Conservation (phyloP, 441 rosid genomes). For the Croton laevigatus region DNA sequence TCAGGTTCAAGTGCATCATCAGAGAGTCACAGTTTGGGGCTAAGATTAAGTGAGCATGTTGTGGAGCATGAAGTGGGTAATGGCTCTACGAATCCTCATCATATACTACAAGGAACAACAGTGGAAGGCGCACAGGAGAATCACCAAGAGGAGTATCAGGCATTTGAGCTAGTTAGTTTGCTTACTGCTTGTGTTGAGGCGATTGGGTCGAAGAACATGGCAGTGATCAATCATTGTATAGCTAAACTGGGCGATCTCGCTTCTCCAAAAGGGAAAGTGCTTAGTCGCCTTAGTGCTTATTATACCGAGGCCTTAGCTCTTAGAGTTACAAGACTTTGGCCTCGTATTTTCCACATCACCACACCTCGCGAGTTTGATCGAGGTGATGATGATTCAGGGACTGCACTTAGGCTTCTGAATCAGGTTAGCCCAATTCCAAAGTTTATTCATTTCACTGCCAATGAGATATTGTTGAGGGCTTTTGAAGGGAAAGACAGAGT, state of each 20-base stretch:
- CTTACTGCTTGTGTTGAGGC: constrained; percentile 82
- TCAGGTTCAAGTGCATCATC: constrained; percentile 82
- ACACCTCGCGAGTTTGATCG: constrained; percentile 81
- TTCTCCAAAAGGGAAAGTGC: constrained; percentile 57
- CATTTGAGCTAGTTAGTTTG: constrained; percentile 70
- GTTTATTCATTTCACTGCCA: constrained; percentile 84
- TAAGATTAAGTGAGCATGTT: constrained; percentile 42
- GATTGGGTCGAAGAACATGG: constrained; percentile 62
- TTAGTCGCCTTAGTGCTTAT: constrained; percentile 74
- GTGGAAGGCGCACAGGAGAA: constrained; percentile 43
- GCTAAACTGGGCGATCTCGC: constrained; percentile 75
- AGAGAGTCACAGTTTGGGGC: constrained; percentile 59
- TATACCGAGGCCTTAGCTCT: constrained; percentile 85
- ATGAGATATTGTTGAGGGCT: constrained; percentile 82
- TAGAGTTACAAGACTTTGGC: constrained; percentile 80
- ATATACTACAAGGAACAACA: constrained; percentile 22
- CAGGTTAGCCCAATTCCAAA: constrained; percentile 87
- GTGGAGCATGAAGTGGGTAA: constrained; percentile 49
- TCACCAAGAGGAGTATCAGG: constrained; percentile 50
- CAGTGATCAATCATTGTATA: constrained; percentile 60
- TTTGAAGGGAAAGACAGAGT: constrained; percentile 91
- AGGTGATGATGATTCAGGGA: constrained; percentile 60
- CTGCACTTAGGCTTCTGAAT: constrained; percentile 75
- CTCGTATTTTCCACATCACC: constrained; percentile 75
- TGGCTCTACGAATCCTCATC: constrained; percentile 51